These are phyloP conservation scores for Phytophthora sp. DNA, from an alignment of 352 stramenopile genomes.

Conservation along the genomic window DNA sequence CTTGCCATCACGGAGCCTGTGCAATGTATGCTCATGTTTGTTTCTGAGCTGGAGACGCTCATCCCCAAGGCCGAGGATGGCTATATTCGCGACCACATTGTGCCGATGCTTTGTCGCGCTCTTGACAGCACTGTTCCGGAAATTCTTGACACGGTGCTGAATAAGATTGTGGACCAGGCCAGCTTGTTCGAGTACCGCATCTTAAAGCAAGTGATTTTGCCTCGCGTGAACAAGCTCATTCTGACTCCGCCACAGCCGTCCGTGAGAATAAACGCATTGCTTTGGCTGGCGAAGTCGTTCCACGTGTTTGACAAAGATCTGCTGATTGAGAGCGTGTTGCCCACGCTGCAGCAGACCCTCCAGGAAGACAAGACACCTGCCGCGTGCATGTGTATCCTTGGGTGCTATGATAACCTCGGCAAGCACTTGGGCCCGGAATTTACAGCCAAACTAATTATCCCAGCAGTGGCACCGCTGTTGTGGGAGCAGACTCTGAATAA, in stretches of 20 bases:
- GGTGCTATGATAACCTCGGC: slow-evolving; percentile 89
- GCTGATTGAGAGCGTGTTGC: slow-evolving; percentile 83
- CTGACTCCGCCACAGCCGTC: slow-evolving; percentile 80
- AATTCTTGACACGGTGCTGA: slow-evolving; percentile 88
- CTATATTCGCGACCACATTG: slow-evolving; percentile 91
- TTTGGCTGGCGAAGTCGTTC: slow-evolving; percentile 89
- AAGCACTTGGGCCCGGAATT: slow-evolving; percentile 88
- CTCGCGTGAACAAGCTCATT: slow-evolving; percentile 89
- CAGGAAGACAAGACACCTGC: slow-evolving; percentile 84
- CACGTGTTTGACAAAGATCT: slow-evolving; percentile 91
- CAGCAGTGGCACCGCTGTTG: slow-evolving; percentile 76
- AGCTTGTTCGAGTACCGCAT: slow-evolving; percentile 91
- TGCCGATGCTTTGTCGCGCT: slow-evolving; percentile 86
- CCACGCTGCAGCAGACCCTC: slow-evolving; percentile 74
- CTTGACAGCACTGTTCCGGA: slow-evolving; percentile 86
- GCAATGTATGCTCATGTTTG: slow-evolving; percentile 92
- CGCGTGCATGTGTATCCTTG: slow-evolving; percentile 88
- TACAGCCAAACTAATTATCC: slow-evolving; percentile 83
- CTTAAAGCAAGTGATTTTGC: slow-evolving; percentile 87
- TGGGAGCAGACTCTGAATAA: slow-evolving; percentile 85
- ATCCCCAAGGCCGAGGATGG: slow-evolving; percentile 86
- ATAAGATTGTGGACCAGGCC: slow-evolving; percentile 89
- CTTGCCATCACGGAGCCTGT: slow-evolving; percentile 86
- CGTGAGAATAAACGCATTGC: slow-evolving; percentile 84
- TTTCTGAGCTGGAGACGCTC: slow-evolving; percentile 82